phyloP scores from a whole-genome alignment of 805 yeast species.

The Geotrichum ghanense region DNA sequence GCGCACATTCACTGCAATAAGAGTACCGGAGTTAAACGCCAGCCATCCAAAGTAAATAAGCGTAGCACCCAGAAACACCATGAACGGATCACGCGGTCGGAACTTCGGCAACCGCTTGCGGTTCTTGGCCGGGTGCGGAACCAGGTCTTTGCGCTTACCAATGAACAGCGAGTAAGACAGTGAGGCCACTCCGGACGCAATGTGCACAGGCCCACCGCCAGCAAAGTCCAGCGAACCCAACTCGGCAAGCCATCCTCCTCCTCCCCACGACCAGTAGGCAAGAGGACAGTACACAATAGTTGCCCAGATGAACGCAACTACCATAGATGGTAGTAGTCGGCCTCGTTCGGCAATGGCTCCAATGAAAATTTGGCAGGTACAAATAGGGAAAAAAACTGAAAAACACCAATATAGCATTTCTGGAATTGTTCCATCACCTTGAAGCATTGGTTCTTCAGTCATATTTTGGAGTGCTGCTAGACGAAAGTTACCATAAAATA shows the following conservation, averaged over 20 bases:
- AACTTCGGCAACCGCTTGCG: conserved; percentile 73
- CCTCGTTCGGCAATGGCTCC: too few species aligned
- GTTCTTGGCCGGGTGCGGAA: conserved; percentile 52
- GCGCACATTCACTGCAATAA: conserved; percentile 86
- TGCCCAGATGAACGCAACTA: conserved; percentile 86
- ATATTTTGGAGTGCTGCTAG: too few species aligned
- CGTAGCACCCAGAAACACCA: conserved; percentile 84
- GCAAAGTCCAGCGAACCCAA: conserved; percentile 92
- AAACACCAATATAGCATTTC: too few species aligned
- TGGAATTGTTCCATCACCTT: too few species aligned
- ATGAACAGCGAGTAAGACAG: conserved; percentile 81
- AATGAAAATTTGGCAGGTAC: too few species aligned
- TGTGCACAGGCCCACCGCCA: conserved; percentile 98
- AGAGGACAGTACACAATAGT: conserved; percentile 92
- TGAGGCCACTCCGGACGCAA: conserved; percentile 88
- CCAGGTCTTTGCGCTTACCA: conserved; percentile 88
- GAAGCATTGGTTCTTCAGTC: too few species aligned
- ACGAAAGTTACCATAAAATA: too few species aligned
- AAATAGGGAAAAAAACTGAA: too few species aligned
- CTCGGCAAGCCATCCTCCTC: conserved; percentile 74
- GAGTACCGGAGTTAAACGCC: conserved; percentile 97
- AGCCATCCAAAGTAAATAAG: conserved; percentile 99
- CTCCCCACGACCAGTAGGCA: conserved; percentile 98
- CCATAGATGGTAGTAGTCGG: conserved; percentile 90
- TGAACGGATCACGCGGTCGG: conserved; percentile 86